Percentiles rank a stretch among this genome's conserved stretches.
These are phyloP conservation scores for Strigomonas oncopelti DNA, from an alignment of 208 protist species.

Conservation along the genomic window DNA sequence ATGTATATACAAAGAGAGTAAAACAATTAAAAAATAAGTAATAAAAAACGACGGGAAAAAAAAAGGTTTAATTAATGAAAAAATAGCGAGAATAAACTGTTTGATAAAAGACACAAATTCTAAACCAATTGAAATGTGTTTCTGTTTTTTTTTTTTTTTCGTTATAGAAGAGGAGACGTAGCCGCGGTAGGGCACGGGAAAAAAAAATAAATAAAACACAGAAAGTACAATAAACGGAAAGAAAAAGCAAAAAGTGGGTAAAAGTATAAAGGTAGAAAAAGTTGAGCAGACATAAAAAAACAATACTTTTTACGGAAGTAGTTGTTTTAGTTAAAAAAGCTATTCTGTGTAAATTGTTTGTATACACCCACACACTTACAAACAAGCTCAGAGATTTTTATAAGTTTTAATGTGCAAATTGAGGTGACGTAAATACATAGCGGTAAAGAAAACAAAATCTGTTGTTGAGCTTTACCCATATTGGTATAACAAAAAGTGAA, in stretches of 20 bases:
- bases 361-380: too few species aligned
- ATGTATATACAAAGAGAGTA: too few species aligned
- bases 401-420: too few species aligned
- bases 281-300: constrained; percentile 13
- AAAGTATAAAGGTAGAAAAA: constrained; percentile 3
- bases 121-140: neutral
- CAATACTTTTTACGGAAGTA: neutral
- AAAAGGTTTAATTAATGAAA: constrained; percentile 9
- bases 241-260: constrained; percentile 19
- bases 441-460: too few species aligned
- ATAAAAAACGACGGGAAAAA: constrained; percentile 12
- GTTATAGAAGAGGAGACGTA: neutral
- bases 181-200: neutral
- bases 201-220: constrained; percentile 3
- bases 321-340: too few species aligned
- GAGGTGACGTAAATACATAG: too few species aligned
- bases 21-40: too few species aligned
- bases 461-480: too few species aligned
- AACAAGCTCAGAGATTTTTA: too few species aligned
- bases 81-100: neutral
- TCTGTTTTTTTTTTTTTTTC: neutral
- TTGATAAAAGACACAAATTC: constrained; percentile 6
- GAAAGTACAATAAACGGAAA: constrained; percentile 10
- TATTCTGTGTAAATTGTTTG: too few species aligned
- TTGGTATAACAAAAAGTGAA: neutral